Conservation (phyloP, 2,329 filamentous ascomycete species). For the Ascochyta pisi region DNA sequence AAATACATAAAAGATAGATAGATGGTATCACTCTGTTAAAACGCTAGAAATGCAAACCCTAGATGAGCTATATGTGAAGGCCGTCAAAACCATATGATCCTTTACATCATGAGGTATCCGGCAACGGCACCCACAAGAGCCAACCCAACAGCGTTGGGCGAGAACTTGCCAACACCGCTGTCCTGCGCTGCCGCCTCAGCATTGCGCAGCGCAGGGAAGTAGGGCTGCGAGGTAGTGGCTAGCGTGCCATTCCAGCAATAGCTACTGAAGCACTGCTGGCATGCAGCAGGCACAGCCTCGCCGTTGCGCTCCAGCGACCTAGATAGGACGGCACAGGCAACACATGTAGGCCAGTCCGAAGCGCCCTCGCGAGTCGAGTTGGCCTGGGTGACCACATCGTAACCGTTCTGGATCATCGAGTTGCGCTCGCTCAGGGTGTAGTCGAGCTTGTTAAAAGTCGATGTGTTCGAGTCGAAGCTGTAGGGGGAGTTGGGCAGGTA, state of each 20-base stretch:
- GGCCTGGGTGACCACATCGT: slow-evolving; percentile 80
- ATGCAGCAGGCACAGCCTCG: slow-evolving; percentile 72
- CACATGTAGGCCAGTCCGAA: slow-evolving; percentile 77
- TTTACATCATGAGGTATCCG: slow-evolving; percentile 25
- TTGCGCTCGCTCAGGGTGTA: slow-evolving; percentile 74
- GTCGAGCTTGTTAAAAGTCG: slow-evolving; percentile 70
- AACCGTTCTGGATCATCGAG: slow-evolving; percentile 84
- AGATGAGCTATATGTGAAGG: background rate
- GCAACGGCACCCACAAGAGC: slow-evolving; percentile 27
- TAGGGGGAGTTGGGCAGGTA: slow-evolving; percentile 91
- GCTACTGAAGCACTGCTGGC: slow-evolving; percentile 74
- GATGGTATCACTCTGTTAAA: slow-evolving; percentile 12
- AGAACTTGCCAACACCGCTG: slow-evolving; percentile 31
- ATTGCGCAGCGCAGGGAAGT: slow-evolving; percentile 35
- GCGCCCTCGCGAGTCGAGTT: slow-evolving; percentile 74
- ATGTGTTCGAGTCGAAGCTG: slow-evolving; percentile 75
- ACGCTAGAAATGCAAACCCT: slow-evolving; percentile 8
- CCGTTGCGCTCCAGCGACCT: slow-evolving; percentile 76
- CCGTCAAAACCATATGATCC: background rate
- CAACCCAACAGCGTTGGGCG: slow-evolving; percentile 32
- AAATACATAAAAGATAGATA: slow-evolving; percentile 1
- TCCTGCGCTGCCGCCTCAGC: slow-evolving; percentile 13
- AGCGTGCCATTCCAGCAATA: slow-evolving; percentile 96
- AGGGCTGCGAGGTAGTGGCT: slow-evolving; percentile 39
- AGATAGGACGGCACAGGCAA: slow-evolving; percentile 84